Evolutionary conservation across 164 flowering plant species (phyloP).

Genomic region (Berberis vulgaris): DNA sequence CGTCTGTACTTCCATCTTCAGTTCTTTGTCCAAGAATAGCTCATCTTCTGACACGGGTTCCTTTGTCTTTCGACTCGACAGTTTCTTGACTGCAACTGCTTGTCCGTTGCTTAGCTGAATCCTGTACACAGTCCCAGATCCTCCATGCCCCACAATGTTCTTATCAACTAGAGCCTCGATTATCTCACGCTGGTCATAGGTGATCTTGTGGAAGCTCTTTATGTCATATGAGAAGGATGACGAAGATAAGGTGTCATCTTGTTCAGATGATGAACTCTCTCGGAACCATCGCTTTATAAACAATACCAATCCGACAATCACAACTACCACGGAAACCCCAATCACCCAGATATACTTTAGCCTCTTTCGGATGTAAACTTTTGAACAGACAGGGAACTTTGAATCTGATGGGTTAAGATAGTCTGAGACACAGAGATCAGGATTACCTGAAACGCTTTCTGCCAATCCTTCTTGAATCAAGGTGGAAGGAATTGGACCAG

Average conservation of each 20-base stretch:
- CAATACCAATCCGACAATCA: constrained; percentile 41
- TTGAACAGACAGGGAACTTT: constrained; percentile 47
- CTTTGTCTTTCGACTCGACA: constrained; percentile 59
- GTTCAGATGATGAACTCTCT: constrained; percentile 30
- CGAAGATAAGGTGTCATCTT: constrained; percentile 36
- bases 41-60: constrained; percentile 42
- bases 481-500: constrained; percentile 70
- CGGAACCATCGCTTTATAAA: constrained; percentile 40
- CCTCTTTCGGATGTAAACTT: constrained; percentile 26
- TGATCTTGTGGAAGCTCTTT: constrained; percentile 66
- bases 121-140: constrained; percentile 85
- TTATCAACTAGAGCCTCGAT: constrained; percentile 58
- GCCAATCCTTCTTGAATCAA: constrained; percentile 49
- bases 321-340: constrained; percentile 31
- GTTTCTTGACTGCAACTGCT: constrained; percentile 75
- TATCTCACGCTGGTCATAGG: constrained; percentile 59
- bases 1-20: constrained; percentile 85
- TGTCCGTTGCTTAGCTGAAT: constrained; percentile 63
- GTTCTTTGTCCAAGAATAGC: constrained; percentile 42
- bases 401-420: constrained; percentile 23
- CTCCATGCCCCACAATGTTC: constrained; percentile 89
- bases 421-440: constrained; percentile 50
- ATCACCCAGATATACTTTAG: constrained; percentile 46
- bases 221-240: constrained; percentile 57
- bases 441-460: constrained; percentile 81